phyloP scores from a whole-genome alignment of 2,329 filamentous ascomycete species.

The Hypomyces rosellus region DNA sequence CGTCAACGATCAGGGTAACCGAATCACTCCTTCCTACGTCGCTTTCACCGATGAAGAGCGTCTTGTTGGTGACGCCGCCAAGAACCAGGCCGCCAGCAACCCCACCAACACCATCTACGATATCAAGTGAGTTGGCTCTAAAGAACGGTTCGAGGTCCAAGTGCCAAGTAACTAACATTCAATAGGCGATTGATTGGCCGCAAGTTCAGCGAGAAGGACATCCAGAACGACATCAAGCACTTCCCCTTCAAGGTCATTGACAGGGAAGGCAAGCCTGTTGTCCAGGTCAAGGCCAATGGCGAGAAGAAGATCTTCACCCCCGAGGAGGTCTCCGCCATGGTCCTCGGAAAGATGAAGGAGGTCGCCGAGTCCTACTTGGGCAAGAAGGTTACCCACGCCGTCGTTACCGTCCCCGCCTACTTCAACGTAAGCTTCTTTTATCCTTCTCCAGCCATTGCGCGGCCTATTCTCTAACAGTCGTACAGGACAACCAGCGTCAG shows the following conservation, averaged over 20 bases:
- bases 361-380: slow-evolving; percentile 72
- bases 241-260: slow-evolving; percentile 93
- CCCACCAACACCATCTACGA: slow-evolving; percentile 71
- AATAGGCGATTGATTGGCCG: slow-evolving; percentile 74
- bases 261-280: slow-evolving; percentile 83
- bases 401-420: slow-evolving; percentile 93
- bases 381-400: slow-evolving; percentile 78
- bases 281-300: slow-evolving; percentile 66
- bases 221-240: slow-evolving; percentile 93
- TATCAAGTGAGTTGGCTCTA: slow-evolving; percentile 65
- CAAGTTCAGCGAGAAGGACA: slow-evolving; percentile 76
- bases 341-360: slow-evolving; percentile 80
- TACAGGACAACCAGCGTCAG: slow-evolving; percentile 80
- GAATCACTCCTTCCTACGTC: slow-evolving; percentile 92
- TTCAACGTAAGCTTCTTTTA: slow-evolving; percentile 61
- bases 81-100: slow-evolving; percentile 87
- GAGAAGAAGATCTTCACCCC: slow-evolving; percentile 68
- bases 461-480: slow-evolving; percentile 17
- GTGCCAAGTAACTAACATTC: slow-evolving; percentile 15
- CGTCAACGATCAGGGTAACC: slow-evolving; percentile 94
- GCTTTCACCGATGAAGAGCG: slow-evolving; percentile 96
- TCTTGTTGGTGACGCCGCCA: slow-evolving; percentile 93
- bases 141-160: not conserved
- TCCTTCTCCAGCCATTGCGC: not conserved
- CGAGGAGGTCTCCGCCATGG: slow-evolving; percentile 76